phyloP scores from a whole-genome alignment of 176 grass and related monocot genomes.

The Thalia dealbata region DNA sequence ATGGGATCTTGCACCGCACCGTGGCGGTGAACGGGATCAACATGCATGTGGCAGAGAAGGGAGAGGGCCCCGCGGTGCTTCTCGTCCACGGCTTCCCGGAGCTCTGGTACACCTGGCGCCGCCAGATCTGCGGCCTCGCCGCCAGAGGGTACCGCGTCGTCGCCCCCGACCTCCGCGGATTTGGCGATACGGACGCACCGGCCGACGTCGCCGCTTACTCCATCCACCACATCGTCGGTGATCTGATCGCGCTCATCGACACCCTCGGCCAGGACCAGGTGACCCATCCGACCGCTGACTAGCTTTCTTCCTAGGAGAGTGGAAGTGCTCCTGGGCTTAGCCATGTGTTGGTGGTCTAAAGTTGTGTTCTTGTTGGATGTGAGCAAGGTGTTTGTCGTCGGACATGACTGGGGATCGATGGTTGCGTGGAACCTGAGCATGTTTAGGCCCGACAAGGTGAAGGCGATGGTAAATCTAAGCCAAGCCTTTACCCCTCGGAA shows the following conservation, averaged over 20 bases:
- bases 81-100: constrained; percentile 11
- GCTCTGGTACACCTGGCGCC: constrained; percentile 19
- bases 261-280: constrained; percentile 13
- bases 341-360: neutral
- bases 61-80: constrained; percentile 8
- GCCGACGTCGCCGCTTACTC: constrained; percentile 1
- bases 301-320: too few relatives aligned
- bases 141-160: constrained; percentile 2
- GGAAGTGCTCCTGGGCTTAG: neutral
- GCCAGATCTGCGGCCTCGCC: constrained; percentile 1
- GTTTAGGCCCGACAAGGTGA: constrained; percentile 19
- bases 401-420: constrained; percentile 13
- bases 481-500: neutral
- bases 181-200: constrained; percentile 4
- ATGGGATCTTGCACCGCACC: neutral
- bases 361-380: neutral
- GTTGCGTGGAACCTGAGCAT: constrained; percentile 1
- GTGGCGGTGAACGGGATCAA: neutral
- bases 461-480: constrained; percentile 4
- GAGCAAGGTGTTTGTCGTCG: constrained; percentile 7
- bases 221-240: constrained; percentile 4
- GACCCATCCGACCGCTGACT: too few relatives aligned
- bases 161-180: constrained; percentile 15
- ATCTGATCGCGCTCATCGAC: constrained; percentile 8
- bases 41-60: constrained; percentile 15